Percentiles rank a stretch among this genome's conserved stretches.
These are phyloP conservation scores for Epichloe brachyelytri DNA, from an alignment of 2,329 filamentous ascomycete genomes.

Conservation along the genomic window DNA sequence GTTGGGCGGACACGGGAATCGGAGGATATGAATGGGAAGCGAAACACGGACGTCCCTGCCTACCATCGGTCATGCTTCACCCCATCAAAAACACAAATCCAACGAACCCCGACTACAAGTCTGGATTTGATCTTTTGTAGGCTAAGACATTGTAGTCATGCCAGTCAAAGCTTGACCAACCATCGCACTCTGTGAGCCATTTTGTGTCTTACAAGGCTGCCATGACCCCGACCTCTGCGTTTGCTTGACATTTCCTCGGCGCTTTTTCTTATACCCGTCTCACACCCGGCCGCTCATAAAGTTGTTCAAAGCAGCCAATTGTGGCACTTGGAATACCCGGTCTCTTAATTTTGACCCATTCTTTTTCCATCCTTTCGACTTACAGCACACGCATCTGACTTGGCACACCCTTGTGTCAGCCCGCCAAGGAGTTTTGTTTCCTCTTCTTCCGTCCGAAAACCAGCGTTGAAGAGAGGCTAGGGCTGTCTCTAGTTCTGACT, in stretches of 20 bases:
- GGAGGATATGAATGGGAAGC: constrained; percentile 45
- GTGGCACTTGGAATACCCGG: too few species aligned
- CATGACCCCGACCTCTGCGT: too few species aligned
- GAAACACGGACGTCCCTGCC: constrained; percentile 40
- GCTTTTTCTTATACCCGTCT: background rate
- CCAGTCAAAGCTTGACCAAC: background rate
- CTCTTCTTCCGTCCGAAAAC: background rate
- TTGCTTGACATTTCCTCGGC: background rate
- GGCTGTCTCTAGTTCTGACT: background rate
- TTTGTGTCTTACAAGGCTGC: background rate
- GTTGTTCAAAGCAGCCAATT: too few species aligned
- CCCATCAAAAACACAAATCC: constrained; percentile 45
- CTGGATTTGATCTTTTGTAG: constrained; percentile 25
- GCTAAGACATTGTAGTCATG: constrained; percentile 14
- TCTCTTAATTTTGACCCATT: background rate
- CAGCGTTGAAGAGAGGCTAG: background rate
- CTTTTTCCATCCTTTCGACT: background rate
- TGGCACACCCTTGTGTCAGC: background rate
- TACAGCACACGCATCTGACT: background rate
- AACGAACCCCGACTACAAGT: constrained; percentile 30
- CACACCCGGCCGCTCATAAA: background rate
- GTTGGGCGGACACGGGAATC: constrained; percentile 40
- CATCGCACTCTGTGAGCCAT: background rate
- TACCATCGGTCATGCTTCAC: constrained; percentile 46
- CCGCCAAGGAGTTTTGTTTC: background rate